Conservation (phyloP, 2,329 filamentous ascomycete genomes). For the Trichophyton rubrum region DNA sequence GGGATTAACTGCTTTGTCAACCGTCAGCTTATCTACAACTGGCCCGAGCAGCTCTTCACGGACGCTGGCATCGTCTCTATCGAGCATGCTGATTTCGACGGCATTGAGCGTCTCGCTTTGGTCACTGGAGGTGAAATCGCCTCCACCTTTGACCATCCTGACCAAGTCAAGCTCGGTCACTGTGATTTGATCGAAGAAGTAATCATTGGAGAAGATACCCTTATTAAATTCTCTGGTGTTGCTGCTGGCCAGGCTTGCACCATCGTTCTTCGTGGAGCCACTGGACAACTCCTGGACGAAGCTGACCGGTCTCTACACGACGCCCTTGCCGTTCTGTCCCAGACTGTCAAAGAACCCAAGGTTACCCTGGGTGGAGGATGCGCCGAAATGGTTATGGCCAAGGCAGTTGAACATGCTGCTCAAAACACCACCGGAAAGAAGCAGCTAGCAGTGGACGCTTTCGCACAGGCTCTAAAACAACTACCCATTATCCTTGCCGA, state of each 20-base stretch:
- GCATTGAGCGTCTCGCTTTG: constrained; percentile 84
- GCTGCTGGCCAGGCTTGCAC: constrained; percentile 91
- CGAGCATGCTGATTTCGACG: constrained; percentile 97
- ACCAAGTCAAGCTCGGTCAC: constrained; percentile 88
- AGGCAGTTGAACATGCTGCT: constrained; percentile 86
- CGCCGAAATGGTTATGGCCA: constrained; percentile 98
- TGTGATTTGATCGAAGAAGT: constrained; percentile 96
- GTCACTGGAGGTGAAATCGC: constrained; percentile 96
- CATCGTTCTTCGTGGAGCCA: constrained; percentile 88
- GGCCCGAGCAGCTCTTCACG: constrained; percentile 96
- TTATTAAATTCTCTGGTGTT: constrained; percentile 95
- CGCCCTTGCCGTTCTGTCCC: constrained; percentile 86
- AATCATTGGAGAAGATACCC: constrained; percentile 92
- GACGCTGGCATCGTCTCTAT: constrained; percentile 97
- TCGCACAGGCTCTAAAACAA: constrained; percentile 79
- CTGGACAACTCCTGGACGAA: constrained; percentile 92
- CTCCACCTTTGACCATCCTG: constrained; percentile 94
- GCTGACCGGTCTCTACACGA: constrained; percentile 93
- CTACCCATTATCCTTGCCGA: constrained; percentile 93
- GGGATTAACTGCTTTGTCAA: constrained; percentile 99
- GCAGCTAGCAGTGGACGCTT: constrained; percentile 81
- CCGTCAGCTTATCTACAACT: constrained; percentile 98
- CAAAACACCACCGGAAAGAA: constrained; percentile 95
- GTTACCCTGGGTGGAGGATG: constrained; percentile 92
- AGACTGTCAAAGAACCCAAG: constrained; percentile 87